phyloP scores from a whole-genome alignment of 345 rosid genomes.

The Populus deltoides region DNA sequence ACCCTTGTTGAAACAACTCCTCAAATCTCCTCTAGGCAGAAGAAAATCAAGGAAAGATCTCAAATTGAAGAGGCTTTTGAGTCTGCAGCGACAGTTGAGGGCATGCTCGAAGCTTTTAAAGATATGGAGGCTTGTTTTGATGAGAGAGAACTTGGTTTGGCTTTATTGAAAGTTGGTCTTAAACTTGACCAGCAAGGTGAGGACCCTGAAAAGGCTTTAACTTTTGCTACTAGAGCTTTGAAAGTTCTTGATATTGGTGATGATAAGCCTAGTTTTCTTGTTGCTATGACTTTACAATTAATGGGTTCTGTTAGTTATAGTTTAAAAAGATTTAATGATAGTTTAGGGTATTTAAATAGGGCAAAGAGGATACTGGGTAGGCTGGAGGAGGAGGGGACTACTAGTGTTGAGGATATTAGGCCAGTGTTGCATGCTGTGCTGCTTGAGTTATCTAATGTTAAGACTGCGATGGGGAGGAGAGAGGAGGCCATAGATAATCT shows the following conservation, averaged over 20 bases:
- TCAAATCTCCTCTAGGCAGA: constrained; percentile 51
- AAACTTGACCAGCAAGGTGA: constrained; percentile 86
- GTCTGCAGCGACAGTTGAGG: constrained; percentile 68
- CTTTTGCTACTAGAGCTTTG: constrained; percentile 67
- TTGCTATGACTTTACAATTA: constrained; percentile 73
- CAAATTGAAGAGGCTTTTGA: constrained; percentile 85
- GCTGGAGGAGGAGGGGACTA: constrained; percentile 52
- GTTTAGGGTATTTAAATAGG: constrained; percentile 72
- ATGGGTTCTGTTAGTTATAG: constrained; percentile 70
- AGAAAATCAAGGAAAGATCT: constrained; percentile 50
- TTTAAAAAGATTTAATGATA: constrained; percentile 71
- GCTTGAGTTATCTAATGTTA: constrained; percentile 75
- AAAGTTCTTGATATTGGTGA: constrained; percentile 51
- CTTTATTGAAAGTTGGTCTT: constrained; percentile 73
- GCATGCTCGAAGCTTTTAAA: constrained; percentile 66
- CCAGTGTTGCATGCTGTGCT: constrained; percentile 75
- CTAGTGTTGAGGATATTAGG: constrained; percentile 48
- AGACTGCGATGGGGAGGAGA: constrained; percentile 85
- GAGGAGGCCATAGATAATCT: constrained; percentile 85
- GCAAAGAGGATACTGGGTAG: constrained; percentile 62
- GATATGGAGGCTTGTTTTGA: constrained; percentile 70
- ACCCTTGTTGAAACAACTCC: constrained; percentile 49
- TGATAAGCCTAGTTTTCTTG: constrained; percentile 44
- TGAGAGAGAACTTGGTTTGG: constrained; percentile 70
- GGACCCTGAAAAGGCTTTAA: constrained; percentile 62